phyloP scores from a whole-genome alignment of 495 filamentous ascomycete species.

The Hypoxylon rickii region DNA sequence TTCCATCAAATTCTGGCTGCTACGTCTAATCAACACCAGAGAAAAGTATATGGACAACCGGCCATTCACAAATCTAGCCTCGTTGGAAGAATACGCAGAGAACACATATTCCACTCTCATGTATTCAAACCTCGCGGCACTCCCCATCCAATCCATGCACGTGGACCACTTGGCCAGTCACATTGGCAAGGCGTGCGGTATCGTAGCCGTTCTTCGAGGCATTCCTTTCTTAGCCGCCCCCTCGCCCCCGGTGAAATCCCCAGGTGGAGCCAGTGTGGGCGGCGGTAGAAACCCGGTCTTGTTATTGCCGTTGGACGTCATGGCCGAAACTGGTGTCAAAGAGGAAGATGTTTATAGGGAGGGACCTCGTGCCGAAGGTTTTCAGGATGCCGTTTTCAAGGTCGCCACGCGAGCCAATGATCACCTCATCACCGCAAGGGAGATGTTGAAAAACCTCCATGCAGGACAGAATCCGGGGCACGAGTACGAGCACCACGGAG shows the following conservation, averaged over 20 bases:
- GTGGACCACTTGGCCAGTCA: slow-evolving; percentile 92
- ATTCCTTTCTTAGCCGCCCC: slow-evolving; percentile 84
- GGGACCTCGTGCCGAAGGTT: slow-evolving; percentile 74
- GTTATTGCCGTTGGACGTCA: slow-evolving; percentile 83
- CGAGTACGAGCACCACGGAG: slow-evolving; percentile 81
- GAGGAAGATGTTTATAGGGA: slow-evolving; percentile 87
- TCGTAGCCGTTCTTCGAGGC: slow-evolving; percentile 80
- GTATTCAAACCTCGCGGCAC: slow-evolving; percentile 79
- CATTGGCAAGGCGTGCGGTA: slow-evolving; percentile 91
- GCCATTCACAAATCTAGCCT: slow-evolving; percentile 73
- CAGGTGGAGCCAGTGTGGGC: slow-evolving; percentile 42
- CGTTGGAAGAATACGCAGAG: slow-evolving; percentile 86
- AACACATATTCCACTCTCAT: slow-evolving; percentile 92
- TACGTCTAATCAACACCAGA: slow-evolving; percentile 73
- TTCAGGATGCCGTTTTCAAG: slow-evolving; percentile 86
- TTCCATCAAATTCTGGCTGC: slow-evolving; percentile 80
- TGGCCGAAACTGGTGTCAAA: slow-evolving; percentile 75
- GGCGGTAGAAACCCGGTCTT: slow-evolving; percentile 47
- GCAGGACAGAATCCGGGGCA: slow-evolving; percentile 76
- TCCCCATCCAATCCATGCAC: slow-evolving; percentile 78
- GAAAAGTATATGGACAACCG: slow-evolving; percentile 84
- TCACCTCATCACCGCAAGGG: slow-evolving; percentile 89
- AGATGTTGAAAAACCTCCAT: slow-evolving; percentile 82
- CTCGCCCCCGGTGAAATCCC: slow-evolving; percentile 55
- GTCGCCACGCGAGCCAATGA: slow-evolving; percentile 94